Percentiles rank a stretch among this genome's conserved stretches.
Evolutionary conservation across 2,329 filamentous ascomycete species (phyloP).

Genomic region (Triangularia verruculosa): DNA sequence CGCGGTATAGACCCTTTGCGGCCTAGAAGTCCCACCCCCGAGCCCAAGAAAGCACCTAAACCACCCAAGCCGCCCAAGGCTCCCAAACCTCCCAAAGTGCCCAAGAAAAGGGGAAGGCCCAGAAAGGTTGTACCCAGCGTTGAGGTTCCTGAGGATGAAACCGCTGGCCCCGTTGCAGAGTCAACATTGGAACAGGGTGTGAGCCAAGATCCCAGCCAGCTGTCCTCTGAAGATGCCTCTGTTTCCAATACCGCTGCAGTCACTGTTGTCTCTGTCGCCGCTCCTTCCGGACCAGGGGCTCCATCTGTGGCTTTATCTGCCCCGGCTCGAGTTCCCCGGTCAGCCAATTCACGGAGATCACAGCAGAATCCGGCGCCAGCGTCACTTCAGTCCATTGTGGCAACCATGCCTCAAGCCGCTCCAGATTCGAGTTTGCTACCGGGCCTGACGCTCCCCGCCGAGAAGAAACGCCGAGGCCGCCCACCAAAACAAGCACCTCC

Average conservation of each 20-base stretch:
- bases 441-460: background rate
- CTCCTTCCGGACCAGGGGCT: constrained; percentile 5
- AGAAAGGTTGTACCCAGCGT: background rate
- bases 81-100: background rate
- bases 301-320: background rate
- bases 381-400: background rate
- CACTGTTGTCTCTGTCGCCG: background rate
- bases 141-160: background rate
- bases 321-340: background rate
- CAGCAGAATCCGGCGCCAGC: background rate
- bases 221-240: background rate
- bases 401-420: background rate
- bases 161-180: background rate
- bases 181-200: background rate
- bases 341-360: background rate
- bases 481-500: background rate
- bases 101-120: background rate
- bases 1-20: constrained; percentile 19
- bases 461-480: constrained; percentile 6
- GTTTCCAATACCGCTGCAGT: background rate
- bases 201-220: background rate
- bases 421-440: background rate
- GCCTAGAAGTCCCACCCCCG: constrained; percentile 25
- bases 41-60: constrained; percentile 14
- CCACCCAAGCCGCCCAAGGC: background rate